These are phyloP conservation scores for Nitzschia sp. DNA, from an alignment of 108 stramenopile species.

Conservation along the genomic window DNA sequence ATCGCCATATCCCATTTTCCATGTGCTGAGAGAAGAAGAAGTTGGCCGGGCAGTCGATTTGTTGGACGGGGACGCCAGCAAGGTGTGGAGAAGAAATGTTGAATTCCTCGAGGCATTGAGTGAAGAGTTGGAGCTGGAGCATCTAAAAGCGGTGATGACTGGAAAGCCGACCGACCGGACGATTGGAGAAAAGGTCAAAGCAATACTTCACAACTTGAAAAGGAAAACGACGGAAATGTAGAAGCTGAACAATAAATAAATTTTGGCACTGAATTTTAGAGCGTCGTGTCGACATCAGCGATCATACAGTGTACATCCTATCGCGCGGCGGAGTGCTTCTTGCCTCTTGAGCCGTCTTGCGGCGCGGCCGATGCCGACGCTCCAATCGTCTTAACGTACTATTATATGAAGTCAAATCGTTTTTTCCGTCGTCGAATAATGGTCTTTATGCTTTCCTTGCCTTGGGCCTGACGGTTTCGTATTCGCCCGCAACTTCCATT, in stretches of 20 bases:
- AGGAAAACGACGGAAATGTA: not conserved
- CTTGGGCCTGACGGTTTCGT: constrained; percentile 56
- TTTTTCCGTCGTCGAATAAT: not conserved
- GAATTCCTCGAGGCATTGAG: constrained; percentile 56
- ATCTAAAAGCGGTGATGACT: not conserved
- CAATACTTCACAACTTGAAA: not conserved
- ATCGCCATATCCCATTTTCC: constrained; percentile 81
- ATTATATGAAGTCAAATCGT: not conserved
- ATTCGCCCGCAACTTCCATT: constrained; percentile 70
- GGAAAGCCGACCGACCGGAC: not conserved
- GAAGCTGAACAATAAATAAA: not conserved
- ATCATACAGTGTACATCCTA: constrained; percentile 1
- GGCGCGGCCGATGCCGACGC: not conserved
- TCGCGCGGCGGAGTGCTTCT: not conserved
- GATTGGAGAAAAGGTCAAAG: not conserved
- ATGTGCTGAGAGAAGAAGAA: constrained; percentile 79
- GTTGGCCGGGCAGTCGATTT: constrained; percentile 64
- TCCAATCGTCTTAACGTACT: not conserved
- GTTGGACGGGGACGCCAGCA: constrained; percentile 68
- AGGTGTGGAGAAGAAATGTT: constrained; percentile 78
- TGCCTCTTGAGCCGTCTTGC: not conserved
- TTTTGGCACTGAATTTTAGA: not conserved
- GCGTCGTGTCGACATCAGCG: not conserved
- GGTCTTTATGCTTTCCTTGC: not conserved
- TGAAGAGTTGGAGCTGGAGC: constrained; percentile 3